Percentiles rank a stretch among this genome's conserved stretches.
Evolutionary conservation across 2,329 filamentous ascomycete genomes (phyloP).

Genomic region (Diaporthe helianthi): DNA sequence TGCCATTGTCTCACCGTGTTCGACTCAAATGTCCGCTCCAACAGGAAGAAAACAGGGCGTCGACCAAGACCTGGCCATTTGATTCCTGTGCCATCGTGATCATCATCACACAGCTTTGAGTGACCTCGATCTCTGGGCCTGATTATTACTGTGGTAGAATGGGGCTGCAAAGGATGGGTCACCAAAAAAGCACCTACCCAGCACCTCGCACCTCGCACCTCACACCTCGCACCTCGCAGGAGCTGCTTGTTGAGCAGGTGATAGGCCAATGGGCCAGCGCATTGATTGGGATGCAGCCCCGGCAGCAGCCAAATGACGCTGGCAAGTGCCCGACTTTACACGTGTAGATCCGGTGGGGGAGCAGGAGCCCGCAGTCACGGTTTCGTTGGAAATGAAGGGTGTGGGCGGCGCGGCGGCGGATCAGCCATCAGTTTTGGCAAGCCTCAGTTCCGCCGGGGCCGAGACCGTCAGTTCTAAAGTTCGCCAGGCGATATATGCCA

Average conservation of each 20-base stretch:
- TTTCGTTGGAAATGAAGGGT: neutral
- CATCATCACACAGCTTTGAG: neutral
- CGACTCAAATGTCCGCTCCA: conserved; percentile 25
- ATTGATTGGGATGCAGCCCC: conserved; percentile 31
- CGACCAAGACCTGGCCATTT: neutral
- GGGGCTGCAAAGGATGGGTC: neutral
- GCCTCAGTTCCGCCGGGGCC: conserved; percentile 13
- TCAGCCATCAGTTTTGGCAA: conserved; percentile 14
- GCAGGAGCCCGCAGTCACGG: conserved; percentile 26
- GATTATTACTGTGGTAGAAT: no score
- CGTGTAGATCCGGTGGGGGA: conserved; percentile 23
- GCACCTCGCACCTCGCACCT: neutral
- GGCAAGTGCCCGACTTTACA: conserved; percentile 23
- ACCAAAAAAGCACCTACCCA: neutral
- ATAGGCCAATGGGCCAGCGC: conserved; percentile 37
- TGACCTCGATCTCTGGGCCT: neutral
- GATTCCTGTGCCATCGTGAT: neutral
- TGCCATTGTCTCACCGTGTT: conserved; percentile 31
- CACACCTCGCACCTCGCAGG: neutral
- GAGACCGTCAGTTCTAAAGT: neutral
- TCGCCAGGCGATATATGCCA: no score
- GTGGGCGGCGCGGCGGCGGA: no score
- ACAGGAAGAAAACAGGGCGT: conserved; percentile 7
- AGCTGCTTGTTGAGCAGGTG: conserved; percentile 33
- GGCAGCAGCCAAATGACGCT: conserved; percentile 34